Evolutionary conservation across 2,329 filamentous ascomycete species (phyloP), one percentile per base, ranked within the genome.

Genomic region (Fusarium napiforme): DNA sequence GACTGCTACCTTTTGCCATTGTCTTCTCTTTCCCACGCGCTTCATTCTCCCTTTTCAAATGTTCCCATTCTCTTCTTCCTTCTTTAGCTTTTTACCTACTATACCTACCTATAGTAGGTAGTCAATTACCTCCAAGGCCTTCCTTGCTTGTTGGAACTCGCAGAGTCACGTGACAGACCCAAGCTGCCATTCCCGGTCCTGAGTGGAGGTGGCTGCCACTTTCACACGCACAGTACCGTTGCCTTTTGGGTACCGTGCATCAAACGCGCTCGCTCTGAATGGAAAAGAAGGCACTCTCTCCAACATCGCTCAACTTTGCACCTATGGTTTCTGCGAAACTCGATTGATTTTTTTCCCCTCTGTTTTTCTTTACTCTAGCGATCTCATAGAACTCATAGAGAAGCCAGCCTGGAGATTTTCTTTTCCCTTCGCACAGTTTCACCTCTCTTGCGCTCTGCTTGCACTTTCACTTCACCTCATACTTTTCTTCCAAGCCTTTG

Each of bases 231-330:
- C 58, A 37, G 42, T 58, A 36, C 40, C 23, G 16, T 59, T 59
- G 30, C 49, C 49, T 52, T 52, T 52, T 21, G 15, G 47, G 46
- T 32, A 50, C 40, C 23, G 19, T 62, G 43, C 46, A 59, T 47
- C n/a, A 56, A 53, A 60, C 64, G 55, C 59, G 49, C 64, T 40
- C 37, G 49, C 64, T 40, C 37, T 37, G 23, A 36, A 39, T 26
- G 45, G 49, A 60, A 60, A 34, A 37, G 56, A 50, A 39, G 23
- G 30, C 42, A 16, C 56, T 30, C 15, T 50, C 14, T 23, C 42
- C 23, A 50, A 28, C 32, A 61, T 62, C 40, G 40, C 42, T n/a
- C 28, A 32, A 39, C 36, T 34, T 28, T 36, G 36, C 30, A 45
- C 37, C 39, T n/a, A 45, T 30, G 43, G 40, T 69, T 64, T 47